Evolutionary conservation across 192 early-diverging fungal species (phyloP).

Genomic region (Tieghemiomyces parasiticus): DNA sequence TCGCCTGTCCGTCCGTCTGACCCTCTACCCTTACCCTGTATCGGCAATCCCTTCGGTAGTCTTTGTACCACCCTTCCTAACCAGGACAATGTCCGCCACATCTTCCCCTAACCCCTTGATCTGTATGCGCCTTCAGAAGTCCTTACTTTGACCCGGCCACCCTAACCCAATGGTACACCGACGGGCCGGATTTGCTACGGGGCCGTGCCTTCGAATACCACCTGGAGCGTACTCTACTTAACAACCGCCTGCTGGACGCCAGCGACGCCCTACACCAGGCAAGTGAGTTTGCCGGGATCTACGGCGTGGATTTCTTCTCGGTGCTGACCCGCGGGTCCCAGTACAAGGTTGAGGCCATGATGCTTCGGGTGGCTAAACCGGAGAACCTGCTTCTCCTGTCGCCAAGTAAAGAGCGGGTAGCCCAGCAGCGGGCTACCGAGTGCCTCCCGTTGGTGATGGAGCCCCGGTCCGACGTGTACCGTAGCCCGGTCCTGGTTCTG

Average conservation of each 20-base stretch:
- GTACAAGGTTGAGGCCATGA: conserved; percentile 77
- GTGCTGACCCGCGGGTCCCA: conserved; percentile 84
- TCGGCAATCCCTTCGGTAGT: too few relatives aligned
- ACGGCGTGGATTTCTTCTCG: conserved; percentile 78
- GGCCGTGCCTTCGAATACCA: conserved; percentile 50
- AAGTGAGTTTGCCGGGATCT: conserved; percentile 78
- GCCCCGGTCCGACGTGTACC: conserved; percentile 69
- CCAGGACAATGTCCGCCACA: too few relatives aligned
- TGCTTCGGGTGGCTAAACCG: conserved; percentile 51
- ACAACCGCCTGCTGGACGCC: conserved; percentile 53
- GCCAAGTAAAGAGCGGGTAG: conserved; percentile 62
- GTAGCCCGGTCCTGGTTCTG: conserved; percentile 68
- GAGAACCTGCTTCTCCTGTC: conserved; percentile 70
- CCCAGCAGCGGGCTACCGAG: conserved; percentile 56
- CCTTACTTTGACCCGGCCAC: conserved; percentile 44
- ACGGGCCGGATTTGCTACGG: conserved; percentile 28
- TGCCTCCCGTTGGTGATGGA: conserved; percentile 85
- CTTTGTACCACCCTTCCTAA: too few relatives aligned
- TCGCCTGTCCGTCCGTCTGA: too few relatives aligned
- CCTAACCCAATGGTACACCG: conserved; percentile 51
- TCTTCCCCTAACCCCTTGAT: background rate
- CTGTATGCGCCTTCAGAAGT: conserved; percentile 24
- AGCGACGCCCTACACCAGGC: conserved; percentile 50
- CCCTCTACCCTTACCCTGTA: too few relatives aligned
- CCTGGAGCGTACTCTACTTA: conserved; percentile 44